Conservation (phyloP, 2,329 filamentous ascomycete species). For the Phoma herbarum region DNA sequence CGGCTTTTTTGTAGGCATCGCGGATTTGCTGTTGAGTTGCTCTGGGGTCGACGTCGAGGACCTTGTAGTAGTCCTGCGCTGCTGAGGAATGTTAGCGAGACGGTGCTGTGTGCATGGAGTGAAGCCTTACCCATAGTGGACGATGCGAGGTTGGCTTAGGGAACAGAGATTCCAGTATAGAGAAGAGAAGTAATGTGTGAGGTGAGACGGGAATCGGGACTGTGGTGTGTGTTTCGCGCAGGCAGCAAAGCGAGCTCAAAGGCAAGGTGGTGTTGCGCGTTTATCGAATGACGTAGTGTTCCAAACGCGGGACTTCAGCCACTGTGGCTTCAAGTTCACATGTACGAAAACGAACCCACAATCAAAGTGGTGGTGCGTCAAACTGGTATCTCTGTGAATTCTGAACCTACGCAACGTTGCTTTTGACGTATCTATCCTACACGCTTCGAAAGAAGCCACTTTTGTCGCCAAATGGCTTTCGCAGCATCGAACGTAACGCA, state of each 20-base stretch:
- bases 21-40: slow-evolving; percentile 86
- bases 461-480: not conserved
- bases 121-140: slow-evolving; percentile 5
- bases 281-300: slow-evolving; percentile 12
- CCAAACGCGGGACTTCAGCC: slow-evolving; percentile 21
- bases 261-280: slow-evolving; percentile 17
- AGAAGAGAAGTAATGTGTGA: not conserved
- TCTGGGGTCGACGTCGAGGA: slow-evolving; percentile 74
- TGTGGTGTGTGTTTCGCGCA: not conserved
- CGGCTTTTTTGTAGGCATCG: slow-evolving; percentile 93
- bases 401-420: not conserved
- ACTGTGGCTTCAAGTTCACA: slow-evolving; percentile 25
- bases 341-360: not conserved
- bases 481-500: not conserved
- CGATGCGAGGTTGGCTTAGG: not conserved
- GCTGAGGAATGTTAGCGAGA: slow-evolving; percentile 10
- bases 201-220: not conserved
- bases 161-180: not conserved
- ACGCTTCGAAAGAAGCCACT: slow-evolving; percentile 9
- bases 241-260: slow-evolving; percentile 9
- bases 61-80: slow-evolving; percentile 30
- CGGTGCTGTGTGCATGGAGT: not conserved
- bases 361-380: not conserved
- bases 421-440: slow-evolving; percentile 19
- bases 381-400: not conserved